phyloP scores from a whole-genome alignment of 768 basidiomycete species.

The Auriculariales sp. region DNA sequence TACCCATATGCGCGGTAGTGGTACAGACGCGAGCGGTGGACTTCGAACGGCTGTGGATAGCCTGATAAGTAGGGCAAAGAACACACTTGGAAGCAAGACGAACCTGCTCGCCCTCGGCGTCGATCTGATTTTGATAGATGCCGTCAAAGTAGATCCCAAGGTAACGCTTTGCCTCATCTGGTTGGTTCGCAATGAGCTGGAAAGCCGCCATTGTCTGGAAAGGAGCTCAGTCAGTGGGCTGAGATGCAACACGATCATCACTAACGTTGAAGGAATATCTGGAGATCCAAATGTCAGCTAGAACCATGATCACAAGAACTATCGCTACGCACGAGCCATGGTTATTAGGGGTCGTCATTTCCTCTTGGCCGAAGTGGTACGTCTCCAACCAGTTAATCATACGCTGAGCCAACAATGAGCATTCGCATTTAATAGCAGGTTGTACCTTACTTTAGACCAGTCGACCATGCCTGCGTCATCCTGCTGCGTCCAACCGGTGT shows the following conservation, averaged over 20 bases:
- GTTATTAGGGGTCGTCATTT: slow-evolving; percentile 30
- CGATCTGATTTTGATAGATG: slow-evolving; percentile 38
- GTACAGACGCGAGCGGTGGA: slow-evolving; percentile 44
- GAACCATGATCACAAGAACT: neutral
- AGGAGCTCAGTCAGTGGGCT: too few species aligned
- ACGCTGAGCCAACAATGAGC: too few species aligned
- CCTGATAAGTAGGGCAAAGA: neutral
- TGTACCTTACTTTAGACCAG: too few species aligned
- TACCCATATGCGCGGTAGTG: slow-evolving; percentile 58
- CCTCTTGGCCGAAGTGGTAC: slow-evolving; percentile 26
- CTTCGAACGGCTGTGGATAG: slow-evolving; percentile 39
- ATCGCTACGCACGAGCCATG: neutral
- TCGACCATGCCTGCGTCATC: slow-evolving; percentile 29
- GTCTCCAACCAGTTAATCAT: slow-evolving; percentile 38
- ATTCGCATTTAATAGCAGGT: too few species aligned
- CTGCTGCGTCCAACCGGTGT: slow-evolving; percentile 38
- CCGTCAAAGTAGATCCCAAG: slow-evolving; percentile 35
- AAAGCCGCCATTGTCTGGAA: slow-evolving; percentile 32
- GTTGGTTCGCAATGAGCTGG: slow-evolving; percentile 38
- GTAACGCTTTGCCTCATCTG: slow-evolving; percentile 29
- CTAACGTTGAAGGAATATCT: slow-evolving; percentile 46
- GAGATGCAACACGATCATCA: too few species aligned
- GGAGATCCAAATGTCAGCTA: neutral
- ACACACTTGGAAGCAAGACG: neutral
- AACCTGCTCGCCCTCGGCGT: slow-evolving; percentile 32